Evolutionary conservation across 495 filamentous ascomycete species (phyloP), one percentile per base, ranked within the genome.

Genomic region (Penicillium malachiteum): DNA sequence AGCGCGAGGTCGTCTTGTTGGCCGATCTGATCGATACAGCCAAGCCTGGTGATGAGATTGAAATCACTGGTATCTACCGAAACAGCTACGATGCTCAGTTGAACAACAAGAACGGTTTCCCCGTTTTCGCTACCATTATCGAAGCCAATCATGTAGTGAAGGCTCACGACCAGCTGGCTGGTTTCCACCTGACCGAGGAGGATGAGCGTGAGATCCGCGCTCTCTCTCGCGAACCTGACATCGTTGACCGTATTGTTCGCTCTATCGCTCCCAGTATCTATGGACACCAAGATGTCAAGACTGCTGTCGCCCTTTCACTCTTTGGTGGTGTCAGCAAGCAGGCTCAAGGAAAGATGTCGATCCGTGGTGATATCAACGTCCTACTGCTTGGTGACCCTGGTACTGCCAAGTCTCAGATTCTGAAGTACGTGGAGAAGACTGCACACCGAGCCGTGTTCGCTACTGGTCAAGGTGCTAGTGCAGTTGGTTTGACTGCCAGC

Each of bases 71-170:
- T 59, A 88, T 97, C 63, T 99, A 99, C 73, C 89, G 92, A 59
- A 99, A 99, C 78, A 97, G 91, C 78, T 99, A 96, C 66, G 91
- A 96, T 68, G 94, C 93, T 1, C 90, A 95, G 64, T 81, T 99
- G 30, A 99, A 99, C 76, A 96, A 96, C 75, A 94, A 92, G 72
- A 99, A 97, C 69, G 95, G 95, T 18, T 99, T 99, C 77, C 95
- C 95, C 3, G 95, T 99, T 54, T 99, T 99, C 64, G 92, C 95
- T 21, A 99, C 95, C 0, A 91, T 97, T 48, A 82, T 99, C 14
- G 95, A 99, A 73, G 95, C 95, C 41, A 99, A 97, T 73, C 89
- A 99, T 62, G 84, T 97, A 33, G 84, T 97, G 71, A 97, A 99
- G 67, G 87, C 92, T 2, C 95, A 99, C 69, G 95, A 99, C 68